Evolutionary conservation across 2,329 filamentous ascomycete genomes (phyloP), one percentile per base, ranked within the genome.

Genomic region (Exserohilum rostratum): DNA sequence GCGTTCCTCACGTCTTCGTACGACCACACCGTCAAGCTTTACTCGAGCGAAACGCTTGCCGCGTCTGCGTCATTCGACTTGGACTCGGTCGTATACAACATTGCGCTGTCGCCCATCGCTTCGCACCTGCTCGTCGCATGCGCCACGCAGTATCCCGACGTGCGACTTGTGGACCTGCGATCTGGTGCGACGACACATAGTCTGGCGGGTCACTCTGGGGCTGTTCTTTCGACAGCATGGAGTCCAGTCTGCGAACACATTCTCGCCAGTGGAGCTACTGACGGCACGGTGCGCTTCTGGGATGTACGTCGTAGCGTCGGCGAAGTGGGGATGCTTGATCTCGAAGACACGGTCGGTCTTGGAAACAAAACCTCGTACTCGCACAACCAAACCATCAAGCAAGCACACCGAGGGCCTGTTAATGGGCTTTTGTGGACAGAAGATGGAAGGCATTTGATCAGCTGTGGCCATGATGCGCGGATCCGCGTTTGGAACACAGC

Each of bases 371-470:
- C 72, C 70, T 50, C 80, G 72, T 48, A 72, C 68, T 57, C 62
- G 12, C 37, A 81, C 43, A 68, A 71, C 17, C 37, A 55, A 9
- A 65, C 70, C 30, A 72, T 73, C 17, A 76, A 74, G 7, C 77
- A 76, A 63, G 91, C 93, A 0, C 93, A 98, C 68, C 82, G 84
- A 10, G 92, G 90, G 3, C 85, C 91, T 1, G 91, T 96, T 2
- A 97, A 96, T 58, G 90, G 90, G 1, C 79, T 97, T 6, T 82
- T 87, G 0, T 98, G 92, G 91, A 93, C 90, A 0, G 87, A 91
- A 55, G 87, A 91, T 68, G 91, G 91, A 0, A 80, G 79, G 12
- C 87, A 89, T 69, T 81, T 98, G 15, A 81, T 97, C 11, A 91
- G 90, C 0, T 84, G 90, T 2, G 93, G 92, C 0, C 89, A 96